Evolutionary conservation across 371 early-diverging fungal species (phyloP).

Genomic region (Basidiobolus meristosporus): DNA sequence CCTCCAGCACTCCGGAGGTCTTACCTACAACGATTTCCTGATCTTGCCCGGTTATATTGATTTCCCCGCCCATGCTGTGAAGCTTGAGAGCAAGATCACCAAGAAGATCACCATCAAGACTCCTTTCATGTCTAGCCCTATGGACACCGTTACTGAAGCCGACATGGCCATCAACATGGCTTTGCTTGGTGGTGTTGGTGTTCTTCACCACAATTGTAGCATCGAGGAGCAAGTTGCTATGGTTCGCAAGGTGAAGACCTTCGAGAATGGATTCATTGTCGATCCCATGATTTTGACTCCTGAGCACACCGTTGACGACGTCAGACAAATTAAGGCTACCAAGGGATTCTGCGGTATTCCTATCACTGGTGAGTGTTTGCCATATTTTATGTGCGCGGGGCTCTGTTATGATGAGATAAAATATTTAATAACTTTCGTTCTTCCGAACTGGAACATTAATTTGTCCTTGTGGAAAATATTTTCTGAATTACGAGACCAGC

Average conservation of each 20-base stretch:
- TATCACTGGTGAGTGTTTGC: constrained; percentile 50
- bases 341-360: constrained; percentile 94
- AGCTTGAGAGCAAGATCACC: constrained; percentile 67
- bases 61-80: constrained; percentile 66
- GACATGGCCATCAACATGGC: constrained; percentile 96
- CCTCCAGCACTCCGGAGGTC: constrained; percentile 51
- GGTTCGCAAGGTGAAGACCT: constrained; percentile 94
- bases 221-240: constrained; percentile 88
- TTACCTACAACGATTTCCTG: constrained; percentile 95
- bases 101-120: constrained; percentile 73
- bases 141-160: constrained; percentile 96
- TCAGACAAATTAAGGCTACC: constrained; percentile 62
- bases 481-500: neutral
- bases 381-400: neutral
- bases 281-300: constrained; percentile 82
- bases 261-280: constrained; percentile 94
- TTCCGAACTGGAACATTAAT: constrained; percentile 7
- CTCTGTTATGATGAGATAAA: constrained; percentile 5
- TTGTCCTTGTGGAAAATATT: constrained; percentile 3
- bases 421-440: constrained; percentile 17
- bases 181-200: constrained; percentile 86
- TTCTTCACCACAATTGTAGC: constrained; percentile 93
- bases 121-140: constrained; percentile 85
- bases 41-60: constrained; percentile 89
- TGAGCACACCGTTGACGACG: constrained; percentile 66